These are phyloP conservation scores for Cardamine chenopodiifolia DNA, from an alignment of 345 rosid species.

Conservation along the genomic window DNA sequence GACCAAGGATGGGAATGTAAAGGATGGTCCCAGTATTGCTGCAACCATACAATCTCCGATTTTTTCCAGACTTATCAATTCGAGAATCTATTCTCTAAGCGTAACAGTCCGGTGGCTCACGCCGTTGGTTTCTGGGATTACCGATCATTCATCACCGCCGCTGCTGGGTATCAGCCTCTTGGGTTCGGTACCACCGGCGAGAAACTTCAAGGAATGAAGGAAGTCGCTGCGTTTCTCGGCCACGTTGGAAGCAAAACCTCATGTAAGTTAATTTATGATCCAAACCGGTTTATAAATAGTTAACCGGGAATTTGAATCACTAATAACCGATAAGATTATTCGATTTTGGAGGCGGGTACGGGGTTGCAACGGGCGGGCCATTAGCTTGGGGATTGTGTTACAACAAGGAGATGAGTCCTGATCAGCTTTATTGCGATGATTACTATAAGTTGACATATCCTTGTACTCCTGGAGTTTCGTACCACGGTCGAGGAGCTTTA, in stretches of 20 bases:
- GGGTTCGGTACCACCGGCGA: constrained; percentile 75
- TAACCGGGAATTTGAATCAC: not conserved
- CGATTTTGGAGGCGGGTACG: constrained; percentile 71
- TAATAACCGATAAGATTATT: not conserved
- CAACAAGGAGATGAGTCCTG: constrained; percentile 91
- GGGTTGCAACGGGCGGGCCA: constrained; percentile 93
- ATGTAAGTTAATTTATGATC: constrained; percentile 39
- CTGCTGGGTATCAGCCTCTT: constrained; percentile 64
- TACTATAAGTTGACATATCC: constrained; percentile 69
- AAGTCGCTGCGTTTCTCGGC: constrained; percentile 76
- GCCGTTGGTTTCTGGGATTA: constrained; percentile 81
- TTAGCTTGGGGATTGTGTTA: constrained; percentile 89
- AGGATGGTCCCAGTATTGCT: constrained; percentile 61
- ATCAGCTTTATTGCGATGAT: constrained; percentile 69
- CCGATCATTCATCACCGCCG: constrained; percentile 70
- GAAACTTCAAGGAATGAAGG: constrained; percentile 61
- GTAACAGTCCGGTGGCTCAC: constrained; percentile 77
- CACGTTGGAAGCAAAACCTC: constrained; percentile 88
- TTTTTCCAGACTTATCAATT: constrained; percentile 73
- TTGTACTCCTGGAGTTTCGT: constrained; percentile 74
- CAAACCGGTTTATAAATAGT: not conserved
- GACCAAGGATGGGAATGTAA: constrained; percentile 84
- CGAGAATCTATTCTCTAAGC: constrained; percentile 67
- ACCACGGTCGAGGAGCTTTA: constrained; percentile 88
- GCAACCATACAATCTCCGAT: constrained; percentile 72